Evolutionary conservation across 73 alveolate species (phyloP), one percentile per base, ranked within the genome.

Genomic region (Symbiodinium pilosum): DNA sequence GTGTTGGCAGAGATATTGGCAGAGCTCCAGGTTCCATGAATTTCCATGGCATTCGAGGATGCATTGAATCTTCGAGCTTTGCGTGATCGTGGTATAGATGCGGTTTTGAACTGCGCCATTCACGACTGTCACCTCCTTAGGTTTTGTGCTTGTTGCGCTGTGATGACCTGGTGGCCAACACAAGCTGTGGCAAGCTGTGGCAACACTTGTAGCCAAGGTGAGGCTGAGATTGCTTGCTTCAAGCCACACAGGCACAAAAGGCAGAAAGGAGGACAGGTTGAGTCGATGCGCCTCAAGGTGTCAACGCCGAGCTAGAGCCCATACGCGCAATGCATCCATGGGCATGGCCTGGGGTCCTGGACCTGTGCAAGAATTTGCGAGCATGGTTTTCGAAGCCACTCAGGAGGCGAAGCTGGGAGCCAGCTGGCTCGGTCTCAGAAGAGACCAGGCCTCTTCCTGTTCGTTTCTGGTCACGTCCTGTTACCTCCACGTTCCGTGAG

Each of bases 261-360:
- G n/a, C n/a, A n/a, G n/a, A n/a, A n/a, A n/a, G n/a, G n/a, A n/a
- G n/a, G 83, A 68, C 32, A 68, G 83, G 8, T 38, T 24, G 12
- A 68, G 69, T n/a, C 83, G 83, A 7, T 38, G n/a, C n/a, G n/a
- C n/a, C n/a, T n/a, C n/a, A 32, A 89, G 97, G 97, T 91, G 97
- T 43, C 97, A 91, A 88, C 77, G 97, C 36, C 97, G 97, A 32
- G 97, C 97, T 87, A 91, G 97, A 59, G 81, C 97, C 81, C 97
- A 91, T 43, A 91, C 97, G 32, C 97, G 97, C 59, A 91, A 91
- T 32, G 97, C 97, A 47, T 91, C 97, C 12, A 91, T 91, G 97
- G 97, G 97, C 75, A 69, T 91, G 97, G 95, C 9, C 38, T 28
- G 38, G 14, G 40, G 81, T 20, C 40, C 77, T 8, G 81, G 71